phyloP scores from a whole-genome alignment of 192 early-diverging fungal species.

The Backusella mclennaniae region DNA sequence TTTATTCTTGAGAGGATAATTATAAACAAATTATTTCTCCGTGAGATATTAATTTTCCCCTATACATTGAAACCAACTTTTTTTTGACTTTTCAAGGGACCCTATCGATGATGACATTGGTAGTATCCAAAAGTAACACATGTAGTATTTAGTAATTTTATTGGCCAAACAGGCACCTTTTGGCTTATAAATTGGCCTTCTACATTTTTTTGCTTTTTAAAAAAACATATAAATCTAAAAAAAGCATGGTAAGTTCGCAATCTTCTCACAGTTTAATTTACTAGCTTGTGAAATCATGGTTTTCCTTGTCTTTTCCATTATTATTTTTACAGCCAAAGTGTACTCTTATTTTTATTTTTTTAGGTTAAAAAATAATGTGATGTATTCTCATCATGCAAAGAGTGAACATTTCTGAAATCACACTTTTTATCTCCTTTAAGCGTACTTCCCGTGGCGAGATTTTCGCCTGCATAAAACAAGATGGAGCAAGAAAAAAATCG shows the following conservation, averaged over 20 bases:
- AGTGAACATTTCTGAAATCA: not conserved
- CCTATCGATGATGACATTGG: not conserved
- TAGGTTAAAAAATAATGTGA: not conserved
- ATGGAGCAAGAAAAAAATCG: not conserved
- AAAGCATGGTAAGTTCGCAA: not conserved
- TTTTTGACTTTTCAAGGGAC: not conserved
- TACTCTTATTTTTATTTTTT: not conserved
- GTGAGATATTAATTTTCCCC: not conserved
- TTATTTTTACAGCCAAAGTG: too few species aligned
- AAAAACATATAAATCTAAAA: not conserved
- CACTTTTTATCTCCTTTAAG: not conserved
- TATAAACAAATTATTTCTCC: not conserved
- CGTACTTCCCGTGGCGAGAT: not conserved
- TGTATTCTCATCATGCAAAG: not conserved
- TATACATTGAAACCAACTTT: not conserved
- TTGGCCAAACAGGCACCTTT: not conserved
- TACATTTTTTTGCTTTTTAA: not conserved
- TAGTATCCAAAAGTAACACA: not conserved
- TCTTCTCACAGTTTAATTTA: slow-evolving; percentile 1
- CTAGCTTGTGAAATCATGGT: not conserved
- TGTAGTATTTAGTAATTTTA: not conserved
- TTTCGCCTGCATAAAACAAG: not conserved
- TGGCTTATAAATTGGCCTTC: not conserved
- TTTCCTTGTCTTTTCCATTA: not conserved
- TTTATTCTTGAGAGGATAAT: not conserved